Percentiles rank a stretch among this genome's conserved stretches.
Evolutionary conservation across 2,329 filamentous ascomycete genomes (phyloP).

Genomic region (Calycina herbarum): DNA sequence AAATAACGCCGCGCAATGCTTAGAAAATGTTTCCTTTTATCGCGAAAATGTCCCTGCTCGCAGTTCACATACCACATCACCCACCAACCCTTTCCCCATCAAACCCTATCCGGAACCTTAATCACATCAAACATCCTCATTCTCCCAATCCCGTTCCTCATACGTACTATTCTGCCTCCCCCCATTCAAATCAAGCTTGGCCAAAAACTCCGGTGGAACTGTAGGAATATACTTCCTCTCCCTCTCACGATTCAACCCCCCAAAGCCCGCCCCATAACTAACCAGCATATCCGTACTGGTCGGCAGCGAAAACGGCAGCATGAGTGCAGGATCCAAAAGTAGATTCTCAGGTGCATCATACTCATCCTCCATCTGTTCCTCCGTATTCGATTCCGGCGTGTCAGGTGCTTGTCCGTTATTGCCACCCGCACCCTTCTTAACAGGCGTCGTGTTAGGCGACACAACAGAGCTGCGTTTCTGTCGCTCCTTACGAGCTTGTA

Average conservation of each 20-base stretch:
- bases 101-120: background rate
- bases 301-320: conserved; percentile 92
- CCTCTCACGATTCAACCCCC: conserved; percentile 85
- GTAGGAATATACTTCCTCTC: conserved; percentile 96
- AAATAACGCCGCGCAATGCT: conserved; percentile 18
- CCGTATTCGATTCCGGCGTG: conserved; percentile 42
- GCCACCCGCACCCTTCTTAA: conserved; percentile 31
- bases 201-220: conserved; percentile 88
- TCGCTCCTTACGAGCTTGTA: conserved; percentile 58
- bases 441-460: conserved; percentile 45
- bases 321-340: conserved; percentile 83
- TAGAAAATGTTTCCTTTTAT: conserved; percentile 15
- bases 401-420: conserved; percentile 47
- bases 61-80: background rate
- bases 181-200: conserved; percentile 68
- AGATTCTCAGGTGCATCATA: conserved; percentile 73
- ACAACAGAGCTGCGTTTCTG: conserved; percentile 47
- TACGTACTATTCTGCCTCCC: conserved; percentile 56
- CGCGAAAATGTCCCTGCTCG: background rate
- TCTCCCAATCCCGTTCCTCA: conserved; percentile 65
- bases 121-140: conserved; percentile 49
- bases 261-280: conserved; percentile 91
- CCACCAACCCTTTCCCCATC: background rate
- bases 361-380: conserved; percentile 48
- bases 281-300: conserved; percentile 97